Conservation (phyloP, 306 rosid species). For the Acacia crassicarpa region DNA sequence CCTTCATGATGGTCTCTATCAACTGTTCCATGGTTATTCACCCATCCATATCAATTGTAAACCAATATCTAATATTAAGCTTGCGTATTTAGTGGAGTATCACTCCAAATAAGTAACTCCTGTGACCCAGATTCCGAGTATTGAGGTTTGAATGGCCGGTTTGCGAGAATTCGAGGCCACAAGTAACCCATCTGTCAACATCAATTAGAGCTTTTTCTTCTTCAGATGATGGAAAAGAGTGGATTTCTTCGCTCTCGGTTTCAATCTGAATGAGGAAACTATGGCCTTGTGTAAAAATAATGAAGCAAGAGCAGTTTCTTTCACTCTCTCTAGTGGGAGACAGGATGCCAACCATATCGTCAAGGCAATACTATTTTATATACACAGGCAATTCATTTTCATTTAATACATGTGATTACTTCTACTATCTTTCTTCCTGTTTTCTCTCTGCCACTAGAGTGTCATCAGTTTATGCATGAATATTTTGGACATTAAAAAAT, state of each 20-base stretch:
- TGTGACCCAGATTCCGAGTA: not conserved
- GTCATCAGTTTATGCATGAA: not conserved
- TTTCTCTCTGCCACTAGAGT: slow-evolving; percentile 1
- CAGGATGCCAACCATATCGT: not conserved
- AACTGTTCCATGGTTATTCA: not conserved
- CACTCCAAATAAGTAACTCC: not conserved
- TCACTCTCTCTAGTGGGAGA: slow-evolving; percentile 1
- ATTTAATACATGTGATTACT: slow-evolving; percentile 20
- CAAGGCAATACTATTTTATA: not conserved
- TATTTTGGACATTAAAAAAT: not conserved
- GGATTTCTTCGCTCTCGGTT: not conserved
- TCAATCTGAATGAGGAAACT: slow-evolving; percentile 8
- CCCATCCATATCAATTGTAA: not conserved
- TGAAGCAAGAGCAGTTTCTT: not conserved
- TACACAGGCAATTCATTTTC: not conserved
- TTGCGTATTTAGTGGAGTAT: not conserved
- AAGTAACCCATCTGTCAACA: not conserved
- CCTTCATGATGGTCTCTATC: not conserved
- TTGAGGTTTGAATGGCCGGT: not conserved
- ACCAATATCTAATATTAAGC: not conserved
- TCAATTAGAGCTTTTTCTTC: not conserved
- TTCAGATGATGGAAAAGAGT: not conserved
- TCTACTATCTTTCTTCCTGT: not conserved
- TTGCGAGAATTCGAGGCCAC: not conserved
- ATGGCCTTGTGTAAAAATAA: not conserved